phyloP scores from a whole-genome alignment of 257 asterid genomes.

The Cynanchum wilfordii region DNA sequence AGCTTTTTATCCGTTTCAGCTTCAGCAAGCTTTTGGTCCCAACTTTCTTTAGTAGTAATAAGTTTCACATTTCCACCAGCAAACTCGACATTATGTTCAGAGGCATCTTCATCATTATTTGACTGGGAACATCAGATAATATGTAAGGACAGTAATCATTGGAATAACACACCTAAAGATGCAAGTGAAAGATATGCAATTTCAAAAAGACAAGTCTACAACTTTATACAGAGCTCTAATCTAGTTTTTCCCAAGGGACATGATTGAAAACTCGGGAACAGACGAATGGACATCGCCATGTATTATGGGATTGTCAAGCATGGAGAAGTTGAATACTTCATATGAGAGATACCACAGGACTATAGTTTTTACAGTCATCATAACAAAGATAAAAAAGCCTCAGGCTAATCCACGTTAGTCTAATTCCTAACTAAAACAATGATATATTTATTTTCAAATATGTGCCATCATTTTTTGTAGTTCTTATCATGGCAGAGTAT shows the following conservation, averaged over 20 bases:
- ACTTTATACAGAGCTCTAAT: neutral
- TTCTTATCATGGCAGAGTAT: too few species aligned
- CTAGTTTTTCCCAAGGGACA: neutral
- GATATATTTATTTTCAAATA: neutral
- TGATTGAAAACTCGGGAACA: neutral
- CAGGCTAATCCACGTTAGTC: neutral
- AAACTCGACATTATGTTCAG: constrained; percentile 50
- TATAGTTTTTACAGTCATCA: neutral
- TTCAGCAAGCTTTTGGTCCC: constrained; percentile 79
- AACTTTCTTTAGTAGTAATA: constrained; percentile 62
- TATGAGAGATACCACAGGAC: neutral
- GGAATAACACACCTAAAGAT: neutral
- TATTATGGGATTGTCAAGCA: neutral
- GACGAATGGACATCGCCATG: neutral
- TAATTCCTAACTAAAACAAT: neutral
- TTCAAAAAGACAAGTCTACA: neutral
- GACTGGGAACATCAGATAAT: constrained; percentile 23
- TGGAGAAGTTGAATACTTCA: neutral
- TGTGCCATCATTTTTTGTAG: neutral
- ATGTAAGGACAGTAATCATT: neutral
- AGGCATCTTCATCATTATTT: constrained; percentile 38
- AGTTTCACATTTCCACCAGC: constrained; percentile 89
- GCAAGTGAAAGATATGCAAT: neutral
- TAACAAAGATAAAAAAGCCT: neutral
- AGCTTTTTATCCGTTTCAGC: constrained; percentile 57